Conservation (phyloP, 2,329 filamentous ascomycete species). For the Fusarium clavum region DNA sequence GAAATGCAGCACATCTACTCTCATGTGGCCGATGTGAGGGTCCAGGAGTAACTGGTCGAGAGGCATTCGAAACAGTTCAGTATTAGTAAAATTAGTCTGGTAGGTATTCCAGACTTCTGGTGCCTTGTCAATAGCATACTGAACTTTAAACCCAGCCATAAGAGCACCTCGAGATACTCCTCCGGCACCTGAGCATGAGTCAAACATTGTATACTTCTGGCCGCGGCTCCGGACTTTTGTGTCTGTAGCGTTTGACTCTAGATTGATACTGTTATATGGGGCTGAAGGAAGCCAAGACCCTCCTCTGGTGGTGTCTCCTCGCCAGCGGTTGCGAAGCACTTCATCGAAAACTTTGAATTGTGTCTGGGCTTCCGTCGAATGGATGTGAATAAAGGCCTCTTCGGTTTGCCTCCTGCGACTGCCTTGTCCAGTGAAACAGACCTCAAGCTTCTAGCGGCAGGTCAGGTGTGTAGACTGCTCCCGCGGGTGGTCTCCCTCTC, state of each 20-base stretch:
- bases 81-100: constrained; percentile 65
- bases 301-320: constrained; percentile 46
- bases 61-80: constrained; percentile 60
- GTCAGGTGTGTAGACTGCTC: constrained; percentile 56
- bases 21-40: constrained; percentile 47
- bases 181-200: constrained; percentile 79
- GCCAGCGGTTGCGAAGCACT: constrained; percentile 50
- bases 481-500: constrained; percentile 28
- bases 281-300: constrained; percentile 48
- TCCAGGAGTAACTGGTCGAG: constrained; percentile 62
- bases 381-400: constrained; percentile 52
- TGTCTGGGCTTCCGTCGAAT: constrained; percentile 47
- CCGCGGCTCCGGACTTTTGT: constrained; percentile 25
- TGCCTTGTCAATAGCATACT: constrained; percentile 74
- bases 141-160: constrained; percentile 66
- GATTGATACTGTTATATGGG: constrained; percentile 30
- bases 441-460: constrained; percentile 62
- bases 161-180: constrained; percentile 75
- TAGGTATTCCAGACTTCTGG: constrained; percentile 68
- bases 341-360: constrained; percentile 50
- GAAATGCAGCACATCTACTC: constrained; percentile 77
- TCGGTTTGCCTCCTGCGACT: constrained; percentile 48
- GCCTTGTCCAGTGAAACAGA: constrained; percentile 42
- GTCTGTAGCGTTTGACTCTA: constrained; percentile 35
- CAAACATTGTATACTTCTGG: constrained; percentile 74